Evolutionary conservation across 805 yeast genomes (phyloP), one percentile per base, ranked within the genome.

Genomic region (Metschnikowia shivogae): DNA sequence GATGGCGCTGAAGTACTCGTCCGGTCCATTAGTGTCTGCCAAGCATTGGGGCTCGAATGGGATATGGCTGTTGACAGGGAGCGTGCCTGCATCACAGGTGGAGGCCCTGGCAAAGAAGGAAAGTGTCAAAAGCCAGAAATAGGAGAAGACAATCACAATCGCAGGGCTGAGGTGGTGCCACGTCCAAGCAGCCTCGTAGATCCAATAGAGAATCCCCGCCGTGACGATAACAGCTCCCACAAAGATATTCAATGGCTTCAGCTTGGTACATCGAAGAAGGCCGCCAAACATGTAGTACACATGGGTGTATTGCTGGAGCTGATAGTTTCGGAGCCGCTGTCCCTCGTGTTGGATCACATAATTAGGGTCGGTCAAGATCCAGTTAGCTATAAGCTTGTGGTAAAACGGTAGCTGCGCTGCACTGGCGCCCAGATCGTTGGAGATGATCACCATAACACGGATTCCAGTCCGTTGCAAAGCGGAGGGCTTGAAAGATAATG

Each of bases 21-120:
- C 70, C 0, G 92, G 90, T n/a, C 62, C 56, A 14, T 17, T 39
- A 42, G 22, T 35, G 39, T 12, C 31, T 27, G 43, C 34, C 35
- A 45, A 14, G 36, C 32, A 3, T 30, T 35, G 39, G 37, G 39
- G 12, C 44, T 48, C 28, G 36, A 34, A 0, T 76, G 75, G 28
- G 11, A 81, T 20, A 54, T 87, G 93, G 4, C 83, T 60, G 61
- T 84, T 84, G 47, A 81, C 65, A 0, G 95, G 90, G 9, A 84
- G 56, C 4, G 74, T 61, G 0, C 95, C 95, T 0, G 95, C 87
- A 53, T 87, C 95, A 9, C 75, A 61, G 2, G 78, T 66, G 0
- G 85, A 72, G 0, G 84, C 82, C 45, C 64, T 72, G 6, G 82
- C 45, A 48, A 80, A 79, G 42, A 80, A 74, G 3, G 60, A 39